Evolutionary conservation across 78 protist species (phyloP).

Genomic region (Cyanophora paradoxa): DNA sequence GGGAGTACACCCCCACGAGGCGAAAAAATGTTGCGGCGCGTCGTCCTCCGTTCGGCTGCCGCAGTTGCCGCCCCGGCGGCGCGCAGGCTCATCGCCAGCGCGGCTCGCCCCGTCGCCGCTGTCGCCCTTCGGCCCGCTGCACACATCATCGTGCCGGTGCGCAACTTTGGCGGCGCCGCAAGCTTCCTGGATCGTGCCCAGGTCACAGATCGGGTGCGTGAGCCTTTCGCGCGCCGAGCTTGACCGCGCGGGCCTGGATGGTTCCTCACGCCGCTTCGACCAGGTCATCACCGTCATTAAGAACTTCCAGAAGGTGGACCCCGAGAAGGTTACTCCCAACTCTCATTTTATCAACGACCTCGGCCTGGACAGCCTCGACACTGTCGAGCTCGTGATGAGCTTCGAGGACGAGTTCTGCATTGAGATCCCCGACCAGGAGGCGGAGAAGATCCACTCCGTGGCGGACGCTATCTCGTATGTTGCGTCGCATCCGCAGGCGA

Average conservation of each 20-base stretch:
- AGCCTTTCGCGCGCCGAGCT: too few relatives aligned
- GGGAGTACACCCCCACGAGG: too few relatives aligned
- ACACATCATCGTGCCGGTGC: too few relatives aligned
- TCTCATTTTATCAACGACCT: constrained; percentile 78
- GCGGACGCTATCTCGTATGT: constrained; percentile 63
- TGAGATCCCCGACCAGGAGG: constrained; percentile 83
- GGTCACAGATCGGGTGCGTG: constrained; percentile 67
- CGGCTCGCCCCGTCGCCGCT: too few relatives aligned
- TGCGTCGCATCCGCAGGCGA: constrained; percentile 66
- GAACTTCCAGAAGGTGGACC: constrained; percentile 67
- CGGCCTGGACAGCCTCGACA: constrained; percentile 84
- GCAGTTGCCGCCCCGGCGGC: too few relatives aligned
- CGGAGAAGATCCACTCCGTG: constrained; percentile 58
- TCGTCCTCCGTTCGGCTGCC: too few relatives aligned
- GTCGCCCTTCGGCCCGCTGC: too few relatives aligned
- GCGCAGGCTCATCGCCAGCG: too few relatives aligned
- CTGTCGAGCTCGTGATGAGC: constrained; percentile 74
- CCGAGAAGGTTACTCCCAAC: constrained; percentile 51
- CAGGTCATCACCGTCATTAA: too few relatives aligned
- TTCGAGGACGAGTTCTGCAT: constrained; percentile 85
- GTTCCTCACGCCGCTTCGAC: too few relatives aligned
- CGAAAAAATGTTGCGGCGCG: too few relatives aligned
- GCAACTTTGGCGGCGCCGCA: neutral
- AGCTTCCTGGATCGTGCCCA: constrained; percentile 33
- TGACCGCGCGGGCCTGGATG: too few relatives aligned